Conservation (phyloP, 164 flowering plant species). For the Vitis rupestris region DNA sequence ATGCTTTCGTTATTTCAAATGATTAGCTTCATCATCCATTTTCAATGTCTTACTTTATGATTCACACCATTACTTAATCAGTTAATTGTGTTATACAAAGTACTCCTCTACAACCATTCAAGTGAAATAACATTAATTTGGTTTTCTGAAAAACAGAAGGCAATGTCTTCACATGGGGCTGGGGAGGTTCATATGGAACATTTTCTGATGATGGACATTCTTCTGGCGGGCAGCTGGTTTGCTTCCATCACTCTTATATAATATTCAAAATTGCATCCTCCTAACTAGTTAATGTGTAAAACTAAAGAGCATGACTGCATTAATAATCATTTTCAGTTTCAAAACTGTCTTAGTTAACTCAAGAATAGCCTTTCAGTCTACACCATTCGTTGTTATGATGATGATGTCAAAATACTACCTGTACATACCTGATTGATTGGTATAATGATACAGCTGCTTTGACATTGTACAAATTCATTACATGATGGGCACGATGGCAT, state of each 20-base stretch:
- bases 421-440: too few relatives aligned
- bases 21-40: too few relatives aligned
- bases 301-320: background rate
- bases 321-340: background rate
- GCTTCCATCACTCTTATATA: slow-evolving; percentile 23
- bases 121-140: background rate
- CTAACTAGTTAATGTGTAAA: background rate
- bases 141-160: slow-evolving; percentile 46
- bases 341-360: too few relatives aligned
- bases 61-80: background rate
- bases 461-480: too few relatives aligned
- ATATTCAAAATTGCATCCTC: background rate
- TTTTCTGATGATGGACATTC: slow-evolving; percentile 85
- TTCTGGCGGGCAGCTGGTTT: slow-evolving; percentile 97
- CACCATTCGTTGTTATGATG: too few relatives aligned
- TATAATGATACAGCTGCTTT: too few relatives aligned
- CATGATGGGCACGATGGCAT: too few relatives aligned
- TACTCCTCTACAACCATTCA: background rate
- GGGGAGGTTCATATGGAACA: slow-evolving; percentile 99
- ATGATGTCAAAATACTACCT: too few relatives aligned
- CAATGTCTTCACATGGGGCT: slow-evolving; percentile 91
- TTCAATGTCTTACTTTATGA: too few relatives aligned
- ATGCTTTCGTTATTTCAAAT: too few relatives aligned
- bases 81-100: background rate
- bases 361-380: too few relatives aligned